phyloP scores from a whole-genome alignment of 192 early-diverging fungal species.

The Blastocladiella britannica region DNA sequence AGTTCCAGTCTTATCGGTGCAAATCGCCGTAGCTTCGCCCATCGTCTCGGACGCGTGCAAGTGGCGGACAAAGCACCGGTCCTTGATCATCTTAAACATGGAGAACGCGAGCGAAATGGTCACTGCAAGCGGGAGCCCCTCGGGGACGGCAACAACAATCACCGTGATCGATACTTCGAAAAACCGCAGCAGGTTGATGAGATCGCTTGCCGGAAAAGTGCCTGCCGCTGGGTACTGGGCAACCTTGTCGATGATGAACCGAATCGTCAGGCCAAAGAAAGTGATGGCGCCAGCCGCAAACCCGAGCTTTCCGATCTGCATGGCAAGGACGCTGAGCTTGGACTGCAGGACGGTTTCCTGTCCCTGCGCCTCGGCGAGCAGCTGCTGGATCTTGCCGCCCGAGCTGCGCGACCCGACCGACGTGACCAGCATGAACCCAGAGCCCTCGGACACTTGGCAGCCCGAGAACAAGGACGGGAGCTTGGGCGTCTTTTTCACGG shows the following conservation, averaged over 20 bases:
- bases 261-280: conserved; percentile 25
- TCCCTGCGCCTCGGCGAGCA: conserved; percentile 29
- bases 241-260: conserved; percentile 28
- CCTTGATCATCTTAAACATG: conserved; percentile 45
- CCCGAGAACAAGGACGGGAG: conserved; percentile 34
- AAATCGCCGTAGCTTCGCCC: conserved; percentile 39
- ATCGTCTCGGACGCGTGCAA: conserved; percentile 39
- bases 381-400: conserved; percentile 36
- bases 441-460: conserved; percentile 29
- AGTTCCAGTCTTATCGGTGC: conserved; percentile 42
- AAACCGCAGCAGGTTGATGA: not conserved
- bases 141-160: conserved; percentile 40
- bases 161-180: conserved; percentile 24
- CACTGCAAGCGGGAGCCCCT: conserved; percentile 41
- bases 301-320: conserved; percentile 37
- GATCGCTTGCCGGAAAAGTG: not conserved
- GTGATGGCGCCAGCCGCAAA: conserved; percentile 34
- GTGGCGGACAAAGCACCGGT: conserved; percentile 41
- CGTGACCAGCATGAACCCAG: conserved; percentile 27
- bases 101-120: conserved; percentile 34
- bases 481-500: conserved; percentile 23
- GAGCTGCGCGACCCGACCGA: conserved; percentile 24
- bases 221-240: conserved; percentile 14
- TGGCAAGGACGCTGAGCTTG: conserved; percentile 31
- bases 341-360: conserved; percentile 33